phyloP scores from a whole-genome alignment of 139 green algal species.

The Monoraphidium neglectum region DNA sequence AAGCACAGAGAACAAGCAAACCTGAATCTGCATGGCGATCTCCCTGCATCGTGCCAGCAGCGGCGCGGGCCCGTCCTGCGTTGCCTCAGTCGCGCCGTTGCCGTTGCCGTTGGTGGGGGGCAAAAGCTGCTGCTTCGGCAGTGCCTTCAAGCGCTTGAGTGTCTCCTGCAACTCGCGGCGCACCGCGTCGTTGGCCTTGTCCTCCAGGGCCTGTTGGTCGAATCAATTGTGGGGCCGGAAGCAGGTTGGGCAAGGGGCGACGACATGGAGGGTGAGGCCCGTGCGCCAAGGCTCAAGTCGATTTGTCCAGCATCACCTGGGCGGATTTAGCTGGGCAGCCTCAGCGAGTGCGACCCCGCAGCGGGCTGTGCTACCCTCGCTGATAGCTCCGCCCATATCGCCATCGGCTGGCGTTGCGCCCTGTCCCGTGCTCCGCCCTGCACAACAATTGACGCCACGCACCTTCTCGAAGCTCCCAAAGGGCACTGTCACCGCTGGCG shows the following conservation, averaged over 20 bases:
- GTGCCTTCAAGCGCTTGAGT: conserved; percentile 46
- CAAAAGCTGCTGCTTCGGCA: neutral
- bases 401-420: too few relatives aligned
- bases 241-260: neutral
- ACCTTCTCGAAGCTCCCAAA: conserved; percentile 94
- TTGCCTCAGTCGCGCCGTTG: neutral
- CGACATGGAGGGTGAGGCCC: too few relatives aligned
- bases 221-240: too few relatives aligned
- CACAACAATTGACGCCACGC: too few relatives aligned
- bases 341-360: too few relatives aligned
- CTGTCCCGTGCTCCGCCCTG: too few relatives aligned
- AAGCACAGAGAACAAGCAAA: too few relatives aligned
- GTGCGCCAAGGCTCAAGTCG: too few relatives aligned
- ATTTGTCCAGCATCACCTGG: too few relatives aligned
- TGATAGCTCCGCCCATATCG: too few relatives aligned
- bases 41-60: conserved; percentile 57
- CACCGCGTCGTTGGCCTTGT: conserved; percentile 66
- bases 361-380: too few relatives aligned
- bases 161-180: conserved; percentile 49
- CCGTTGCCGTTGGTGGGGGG: conserved; percentile 16
- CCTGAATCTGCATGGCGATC: conserved; percentile 53
- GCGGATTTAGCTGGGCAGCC: too few relatives aligned
- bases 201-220: conserved; percentile 56
- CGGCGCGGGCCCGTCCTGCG: conserved; percentile 13
- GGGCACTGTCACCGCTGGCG: conserved; percentile 88